Percentiles rank a stretch among this genome's conserved stretches.
phyloP scores from a whole-genome alignment of 768 basidiomycete species.

The Boletus sp. region DNA sequence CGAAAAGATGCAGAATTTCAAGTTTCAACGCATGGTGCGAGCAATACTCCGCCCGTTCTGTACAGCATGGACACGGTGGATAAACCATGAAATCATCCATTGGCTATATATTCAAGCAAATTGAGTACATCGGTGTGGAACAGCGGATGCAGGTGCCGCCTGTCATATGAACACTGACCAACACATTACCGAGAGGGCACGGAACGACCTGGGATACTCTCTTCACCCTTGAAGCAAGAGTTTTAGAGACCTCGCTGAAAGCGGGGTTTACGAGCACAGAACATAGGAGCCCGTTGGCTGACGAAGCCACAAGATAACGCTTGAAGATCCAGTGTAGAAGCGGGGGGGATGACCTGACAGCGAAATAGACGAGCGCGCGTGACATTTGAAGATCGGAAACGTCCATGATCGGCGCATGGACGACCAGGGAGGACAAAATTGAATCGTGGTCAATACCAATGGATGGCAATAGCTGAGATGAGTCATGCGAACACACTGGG shows the following conservation, averaged over 20 bases:
- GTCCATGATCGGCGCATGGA: conserved; percentile 36
- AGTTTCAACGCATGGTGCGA: conserved; percentile 36
- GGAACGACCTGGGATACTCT: conserved; percentile 3
- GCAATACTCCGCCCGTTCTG: conserved; percentile 20
- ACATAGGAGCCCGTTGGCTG: conserved; percentile 8
- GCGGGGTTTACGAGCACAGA: conserved; percentile 19
- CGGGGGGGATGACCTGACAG: conserved; percentile 19
- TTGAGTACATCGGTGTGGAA: conserved; percentile 20
- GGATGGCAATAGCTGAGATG: conserved; percentile 30
- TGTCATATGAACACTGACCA: conserved; percentile 28
- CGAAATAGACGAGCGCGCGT: conserved; percentile 27
- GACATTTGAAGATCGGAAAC: conserved; percentile 7
- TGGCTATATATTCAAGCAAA: conserved; percentile 38
- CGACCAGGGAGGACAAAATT: conserved; percentile 39
- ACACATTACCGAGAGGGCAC: conserved; percentile 12
- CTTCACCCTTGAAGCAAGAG: conserved; percentile 14
- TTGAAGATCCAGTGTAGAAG: conserved; percentile 15
- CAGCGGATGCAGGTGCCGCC: conserved; percentile 14
- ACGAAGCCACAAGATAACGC: conserved; percentile 20
- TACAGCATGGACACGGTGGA: conserved; percentile 31
- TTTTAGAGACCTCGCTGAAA: conserved; percentile 11
- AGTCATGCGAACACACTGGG: background rate
- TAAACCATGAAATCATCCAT: conserved; percentile 48
- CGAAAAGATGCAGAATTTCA: conserved; percentile 41
- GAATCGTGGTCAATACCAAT: conserved; percentile 49